A percentile compares a stretch with the other conserved stretches of the same genome.
phyloP scores from a whole-genome alignment of 2,329 filamentous ascomycete genomes.

The Aspergillus fructus region DNA sequence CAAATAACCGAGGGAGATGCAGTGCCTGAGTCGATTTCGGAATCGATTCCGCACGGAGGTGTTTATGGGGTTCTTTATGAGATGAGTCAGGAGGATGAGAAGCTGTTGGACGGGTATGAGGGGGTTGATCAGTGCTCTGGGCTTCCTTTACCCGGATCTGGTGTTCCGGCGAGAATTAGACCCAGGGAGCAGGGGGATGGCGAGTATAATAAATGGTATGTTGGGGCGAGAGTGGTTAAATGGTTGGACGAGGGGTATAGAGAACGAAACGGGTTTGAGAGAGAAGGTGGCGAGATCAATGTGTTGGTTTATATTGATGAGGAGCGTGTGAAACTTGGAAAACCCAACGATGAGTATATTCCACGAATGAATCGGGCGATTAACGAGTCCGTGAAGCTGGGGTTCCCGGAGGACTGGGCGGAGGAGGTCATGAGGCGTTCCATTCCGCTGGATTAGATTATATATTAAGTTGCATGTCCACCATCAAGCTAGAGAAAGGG shows the following conservation, averaged over 20 bases:
- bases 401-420: slow-evolving; percentile 36
- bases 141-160: background rate
- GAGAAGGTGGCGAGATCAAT: slow-evolving; percentile 18
- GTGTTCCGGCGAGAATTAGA: slow-evolving; percentile 19
- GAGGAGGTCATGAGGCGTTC: slow-evolving; percentile 40
- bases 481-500: background rate
- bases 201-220: slow-evolving; percentile 41
- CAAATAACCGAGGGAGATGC: slow-evolving; percentile 20
- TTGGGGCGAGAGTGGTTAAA: slow-evolving; percentile 27
- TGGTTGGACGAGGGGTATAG: slow-evolving; percentile 31
- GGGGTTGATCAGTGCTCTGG: slow-evolving; percentile 30
- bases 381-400: slow-evolving; percentile 36
- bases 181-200: slow-evolving; percentile 35
- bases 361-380: slow-evolving; percentile 45
- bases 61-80: slow-evolving; percentile 45
- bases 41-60: slow-evolving; percentile 20
- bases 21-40: slow-evolving; percentile 21
- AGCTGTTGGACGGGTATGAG: slow-evolving; percentile 40
- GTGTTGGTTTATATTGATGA: slow-evolving; percentile 46
- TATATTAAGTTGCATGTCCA: background rate
- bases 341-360: slow-evolving; percentile 41
- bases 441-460: slow-evolving; percentile 27
- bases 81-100: slow-evolving; percentile 38
- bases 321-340: slow-evolving; percentile 29
- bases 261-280: background rate